Evolutionary conservation across 495 filamentous ascomycete genomes (phyloP).

Genomic region (Polyplosphaeria fusca): DNA sequence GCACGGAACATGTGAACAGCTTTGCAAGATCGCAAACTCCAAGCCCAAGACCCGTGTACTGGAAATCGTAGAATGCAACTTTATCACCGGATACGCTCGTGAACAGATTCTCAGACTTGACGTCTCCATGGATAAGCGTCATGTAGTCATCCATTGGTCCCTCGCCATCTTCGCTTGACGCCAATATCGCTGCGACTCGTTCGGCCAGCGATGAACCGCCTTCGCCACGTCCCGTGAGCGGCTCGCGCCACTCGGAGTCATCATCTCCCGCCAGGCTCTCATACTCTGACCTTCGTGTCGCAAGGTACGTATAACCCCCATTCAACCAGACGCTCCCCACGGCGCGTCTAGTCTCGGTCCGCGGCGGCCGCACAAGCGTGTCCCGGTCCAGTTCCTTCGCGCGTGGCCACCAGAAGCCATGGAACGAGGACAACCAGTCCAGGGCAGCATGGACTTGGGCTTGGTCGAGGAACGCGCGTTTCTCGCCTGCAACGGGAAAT

Average conservation of each 20-base stretch:
- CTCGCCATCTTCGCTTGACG: slow-evolving; percentile 17
- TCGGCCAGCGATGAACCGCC: slow-evolving; percentile 20
- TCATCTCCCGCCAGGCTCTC: slow-evolving; percentile 30
- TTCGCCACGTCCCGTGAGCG: slow-evolving; percentile 28
- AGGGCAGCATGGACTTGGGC: slow-evolving; percentile 39
- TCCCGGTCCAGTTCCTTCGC: slow-evolving; percentile 16
- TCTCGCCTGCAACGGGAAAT: slow-evolving; percentile 21
- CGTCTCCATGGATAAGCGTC: slow-evolving; percentile 49
- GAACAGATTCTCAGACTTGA: slow-evolving; percentile 47
- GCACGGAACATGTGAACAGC: slow-evolving; percentile 37
- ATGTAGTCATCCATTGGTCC: slow-evolving; percentile 35
- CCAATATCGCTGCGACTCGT: slow-evolving; percentile 36
- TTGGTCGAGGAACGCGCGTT: slow-evolving; percentile 15
- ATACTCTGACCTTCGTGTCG: slow-evolving; percentile 44
- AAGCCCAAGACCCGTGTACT: slow-evolving; percentile 47
- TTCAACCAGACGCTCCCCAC: slow-evolving; percentile 42
- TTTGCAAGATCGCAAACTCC: slow-evolving; percentile 51
- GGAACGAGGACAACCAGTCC: slow-evolving; percentile 45
- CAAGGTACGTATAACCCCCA: slow-evolving; percentile 50
- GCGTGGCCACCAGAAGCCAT: slow-evolving; percentile 39
- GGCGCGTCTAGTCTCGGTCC: slow-evolving; percentile 34
- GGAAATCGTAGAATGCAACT: slow-evolving; percentile 50
- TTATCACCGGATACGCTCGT: slow-evolving; percentile 33
- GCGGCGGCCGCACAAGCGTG: slow-evolving; percentile 38
- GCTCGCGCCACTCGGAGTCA: slow-evolving; percentile 39